phyloP scores from a whole-genome alignment of 164 flowering plant species.

The Dillenia turbinata region DNA sequence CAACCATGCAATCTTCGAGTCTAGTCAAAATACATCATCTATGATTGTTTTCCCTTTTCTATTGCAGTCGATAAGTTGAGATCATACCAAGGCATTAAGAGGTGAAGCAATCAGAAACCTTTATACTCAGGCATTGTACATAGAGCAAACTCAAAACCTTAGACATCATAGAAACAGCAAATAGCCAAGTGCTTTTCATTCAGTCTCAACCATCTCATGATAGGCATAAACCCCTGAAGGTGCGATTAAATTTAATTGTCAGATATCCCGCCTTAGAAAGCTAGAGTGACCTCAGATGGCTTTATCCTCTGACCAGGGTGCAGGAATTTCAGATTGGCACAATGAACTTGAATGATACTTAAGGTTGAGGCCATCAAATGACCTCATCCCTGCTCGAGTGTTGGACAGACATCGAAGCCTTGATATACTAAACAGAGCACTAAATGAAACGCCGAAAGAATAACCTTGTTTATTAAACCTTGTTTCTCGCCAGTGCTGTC shows the following conservation, averaged over 20 bases:
- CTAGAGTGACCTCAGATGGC: conserved; percentile 36
- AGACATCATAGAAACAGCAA: conserved; percentile 84
- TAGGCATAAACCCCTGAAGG: conserved; percentile 51
- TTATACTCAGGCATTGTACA: no score
- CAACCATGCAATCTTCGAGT: no score
- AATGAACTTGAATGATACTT: conserved; percentile 81
- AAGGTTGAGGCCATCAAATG: conserved; percentile 90
- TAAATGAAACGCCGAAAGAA: conserved; percentile 57
- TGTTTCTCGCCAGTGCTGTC: no score
- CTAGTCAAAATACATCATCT: no score
- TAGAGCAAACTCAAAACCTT: no score
- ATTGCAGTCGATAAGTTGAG: no score
- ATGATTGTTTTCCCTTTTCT: no score
- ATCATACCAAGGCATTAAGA: no score
- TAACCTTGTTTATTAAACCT: no score
- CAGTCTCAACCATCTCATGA: conserved; percentile 68
- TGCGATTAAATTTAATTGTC: conserved; percentile 73
- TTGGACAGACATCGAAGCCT: conserved; percentile 58
- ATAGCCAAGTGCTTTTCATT: conserved; percentile 71
- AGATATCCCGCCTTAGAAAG: conserved; percentile 82
- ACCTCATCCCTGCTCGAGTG: conserved; percentile 84
- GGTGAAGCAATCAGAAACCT: no score
- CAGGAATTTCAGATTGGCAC: conserved; percentile 54
- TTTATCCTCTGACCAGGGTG: conserved; percentile 47
- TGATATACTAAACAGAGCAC: conserved; percentile 41